A percentile compares a stretch with the other conserved stretches of the same genome.
Evolutionary conservation across 2,329 filamentous ascomycete species (phyloP).

Genomic region (Colletotrichum camelliae): DNA sequence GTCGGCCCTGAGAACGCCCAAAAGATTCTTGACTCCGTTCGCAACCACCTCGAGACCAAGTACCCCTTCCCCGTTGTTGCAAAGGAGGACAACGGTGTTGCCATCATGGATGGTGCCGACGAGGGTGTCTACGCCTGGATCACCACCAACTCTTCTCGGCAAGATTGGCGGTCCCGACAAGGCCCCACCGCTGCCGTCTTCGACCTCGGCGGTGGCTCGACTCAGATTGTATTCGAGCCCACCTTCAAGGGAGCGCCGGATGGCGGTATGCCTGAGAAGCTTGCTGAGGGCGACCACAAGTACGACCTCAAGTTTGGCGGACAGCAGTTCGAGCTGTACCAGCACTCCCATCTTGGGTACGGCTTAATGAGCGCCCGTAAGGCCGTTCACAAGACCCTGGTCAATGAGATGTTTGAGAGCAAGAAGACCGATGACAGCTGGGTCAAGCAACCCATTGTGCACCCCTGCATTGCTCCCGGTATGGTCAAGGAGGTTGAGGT

Average conservation of each 20-base stretch:
- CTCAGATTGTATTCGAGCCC: slow-evolving; percentile 98
- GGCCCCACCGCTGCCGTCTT: slow-evolving; percentile 90
- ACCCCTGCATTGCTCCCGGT: slow-evolving; percentile 87
- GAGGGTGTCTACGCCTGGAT: slow-evolving; percentile 99
- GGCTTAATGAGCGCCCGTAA: slow-evolving; percentile 95
- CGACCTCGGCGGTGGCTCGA: slow-evolving; percentile 94
- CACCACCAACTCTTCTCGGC: slow-evolving; percentile 95
- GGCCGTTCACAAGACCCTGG: slow-evolving; percentile 77
- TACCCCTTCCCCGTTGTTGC: slow-evolving; percentile 96
- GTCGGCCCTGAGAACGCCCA: slow-evolving; percentile 82
- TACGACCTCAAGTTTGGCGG: slow-evolving; percentile 91
- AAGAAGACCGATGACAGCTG: slow-evolving; percentile 68
- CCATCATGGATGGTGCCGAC: slow-evolving; percentile 97
- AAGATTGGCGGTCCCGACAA: slow-evolving; percentile 95
- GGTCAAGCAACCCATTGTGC: slow-evolving; percentile 73
- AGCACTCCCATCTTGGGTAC: slow-evolving; percentile 97
- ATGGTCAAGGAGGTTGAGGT: slow-evolving; percentile 78
- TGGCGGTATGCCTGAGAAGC: slow-evolving; percentile 83
- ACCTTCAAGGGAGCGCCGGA: slow-evolving; percentile 77
- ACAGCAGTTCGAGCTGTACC: slow-evolving; percentile 90
- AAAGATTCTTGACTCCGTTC: slow-evolving; percentile 85
- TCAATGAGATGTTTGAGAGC: slow-evolving; percentile 73
- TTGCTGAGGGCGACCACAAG: slow-evolving; percentile 93
- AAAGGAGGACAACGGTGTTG: slow-evolving; percentile 82
- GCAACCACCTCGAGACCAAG: slow-evolving; percentile 80